Base-by-base conservation (phyloP, 176 grass and related monocot genomes). In the Juncus inflexus region DNA sequence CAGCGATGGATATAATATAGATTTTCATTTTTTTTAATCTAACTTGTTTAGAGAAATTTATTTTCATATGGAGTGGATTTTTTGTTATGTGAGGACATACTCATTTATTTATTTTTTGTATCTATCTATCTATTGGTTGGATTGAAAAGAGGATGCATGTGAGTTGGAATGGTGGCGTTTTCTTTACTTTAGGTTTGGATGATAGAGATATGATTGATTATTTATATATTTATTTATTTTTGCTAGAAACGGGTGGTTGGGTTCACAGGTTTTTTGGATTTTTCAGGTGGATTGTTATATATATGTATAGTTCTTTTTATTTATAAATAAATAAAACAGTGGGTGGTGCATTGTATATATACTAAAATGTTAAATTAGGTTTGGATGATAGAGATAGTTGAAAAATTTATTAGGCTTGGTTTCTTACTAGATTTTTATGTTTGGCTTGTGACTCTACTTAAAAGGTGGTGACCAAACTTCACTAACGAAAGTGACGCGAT, bases 41-140 rank as follows among this genome's bases (percentile, higher is more conserved):
- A 28, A 28, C 19, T 28, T 28, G 19, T 28, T 28, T 28, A 28
- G 19, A 28, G 19, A 28, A 28, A 28, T 28, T 28, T 28, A 28
- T 1, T 28, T 28, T 28, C 19, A 28, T 28, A 28, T 28, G 19
- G 19, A 28, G 19, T 28, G 19, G 1, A 28, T 65, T 14, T 40
- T 38, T 65, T 11, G 9, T 42, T 65, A 10, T 38, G 28, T 57
- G 40, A 76, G 16, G 73, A 39, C 35, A 11, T 47, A 40, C 37
- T 67, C 61, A 47, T 47, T 6, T 47, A 47, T 47, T 47, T 47
- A 47, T 47, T 41, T 63, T 58, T 60, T 67, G 66, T 57, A 13
- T 67, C 19, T 68, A 53, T 67, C 62, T 59, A 42, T 67, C 50
- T 67, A 77, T 77, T 77, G 74, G 74, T n/a, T 60, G 64, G 40